A percentile compares a stretch with the other conserved stretches of the same genome.
Evolutionary conservation across 306 rosid species (phyloP).

Genomic region (Cucumis cinereus): DNA sequence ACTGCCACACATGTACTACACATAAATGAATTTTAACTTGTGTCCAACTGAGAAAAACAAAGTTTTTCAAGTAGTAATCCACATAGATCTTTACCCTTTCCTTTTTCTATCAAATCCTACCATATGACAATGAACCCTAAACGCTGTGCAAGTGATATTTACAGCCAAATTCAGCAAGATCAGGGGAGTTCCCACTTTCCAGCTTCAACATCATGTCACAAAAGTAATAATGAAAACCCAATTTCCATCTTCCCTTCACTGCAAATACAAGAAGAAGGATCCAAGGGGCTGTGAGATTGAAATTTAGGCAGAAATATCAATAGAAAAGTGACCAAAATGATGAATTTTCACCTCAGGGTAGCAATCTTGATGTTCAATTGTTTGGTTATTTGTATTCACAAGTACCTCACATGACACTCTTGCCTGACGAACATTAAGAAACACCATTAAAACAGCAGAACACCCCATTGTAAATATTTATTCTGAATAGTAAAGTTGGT

Average conservation of each 20-base stretch:
- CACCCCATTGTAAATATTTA: background rate
- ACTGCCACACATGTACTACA: background rate
- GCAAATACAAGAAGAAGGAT: background rate
- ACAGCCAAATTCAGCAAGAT: background rate
- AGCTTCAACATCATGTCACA: background rate
- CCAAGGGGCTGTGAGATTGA: background rate
- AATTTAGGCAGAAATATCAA: background rate
- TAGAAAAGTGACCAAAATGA: background rate
- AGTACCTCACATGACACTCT: slow-evolving; percentile 58
- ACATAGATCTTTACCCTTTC: background rate
- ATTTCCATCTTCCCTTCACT: background rate
- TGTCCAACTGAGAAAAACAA: background rate
- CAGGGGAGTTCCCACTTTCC: background rate
- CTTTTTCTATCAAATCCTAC: background rate
- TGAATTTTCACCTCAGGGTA: slow-evolving; percentile 55
- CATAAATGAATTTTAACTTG: background rate
- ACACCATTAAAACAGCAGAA: slow-evolving; percentile 3
- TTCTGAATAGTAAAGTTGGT: background rate
- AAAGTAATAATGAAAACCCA: background rate
- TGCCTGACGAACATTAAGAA: slow-evolving; percentile 28
- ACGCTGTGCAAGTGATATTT: background rate
- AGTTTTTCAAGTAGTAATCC: background rate
- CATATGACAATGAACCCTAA: background rate
- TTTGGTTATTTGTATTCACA: slow-evolving; percentile 40
- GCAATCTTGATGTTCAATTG: slow-evolving; percentile 63